Base-by-base conservation (phyloP, 176 grass and related monocot genomes). In the Musa acuminata region DNA sequence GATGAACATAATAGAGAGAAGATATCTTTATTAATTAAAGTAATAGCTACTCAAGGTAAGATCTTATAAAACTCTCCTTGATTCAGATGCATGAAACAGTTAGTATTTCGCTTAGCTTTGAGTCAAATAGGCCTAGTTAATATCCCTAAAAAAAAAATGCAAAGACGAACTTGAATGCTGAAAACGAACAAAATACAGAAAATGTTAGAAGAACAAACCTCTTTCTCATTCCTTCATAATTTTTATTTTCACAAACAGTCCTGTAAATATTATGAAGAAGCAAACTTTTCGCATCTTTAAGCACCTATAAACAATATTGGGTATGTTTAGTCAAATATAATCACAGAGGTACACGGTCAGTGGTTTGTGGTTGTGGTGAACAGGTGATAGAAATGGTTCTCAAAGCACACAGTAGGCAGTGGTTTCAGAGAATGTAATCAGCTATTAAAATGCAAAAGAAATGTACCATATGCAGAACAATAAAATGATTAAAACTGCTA, bases 201-300 rank as follows among this genome's bases (percentile, higher is more conserved):
- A 51, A 21, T 8, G 0, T 27, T 23, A 64, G 35, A 51, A 26
- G 78, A 78, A 9, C 23, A 16, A 75, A 93, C 94, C 90, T 93
- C 73, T 91, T 90, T 93, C 77, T 86, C 87, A 93, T 97, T 65
- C 72, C 84, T 74, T 65, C 82, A 77, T 97, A 97, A 53, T 89
- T 97, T 69, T 83, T 64, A 49, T 93, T 97, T 88, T 93, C 90
- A 78, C 93, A 93, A 80, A 97, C 79, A 78, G 87, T 97, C 52
- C 79, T 86, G 82, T 88, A 93, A 78, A 97, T 88, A 75, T 97
- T 97, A 72, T 43, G 69, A 81, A 97, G 93, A 77, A 97, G 89
- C 80, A 86, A 85, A 86, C 90, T 90, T 80, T 93, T 97, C 82
- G 90, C 82, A 72, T 89, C 90, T 84, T 87, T 97, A 58, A 97